Percentiles rank a stretch among this genome's conserved stretches.
phyloP scores from a whole-genome alignment of 2,329 filamentous ascomycete genomes.

The Raffaelea ambrosiae region DNA sequence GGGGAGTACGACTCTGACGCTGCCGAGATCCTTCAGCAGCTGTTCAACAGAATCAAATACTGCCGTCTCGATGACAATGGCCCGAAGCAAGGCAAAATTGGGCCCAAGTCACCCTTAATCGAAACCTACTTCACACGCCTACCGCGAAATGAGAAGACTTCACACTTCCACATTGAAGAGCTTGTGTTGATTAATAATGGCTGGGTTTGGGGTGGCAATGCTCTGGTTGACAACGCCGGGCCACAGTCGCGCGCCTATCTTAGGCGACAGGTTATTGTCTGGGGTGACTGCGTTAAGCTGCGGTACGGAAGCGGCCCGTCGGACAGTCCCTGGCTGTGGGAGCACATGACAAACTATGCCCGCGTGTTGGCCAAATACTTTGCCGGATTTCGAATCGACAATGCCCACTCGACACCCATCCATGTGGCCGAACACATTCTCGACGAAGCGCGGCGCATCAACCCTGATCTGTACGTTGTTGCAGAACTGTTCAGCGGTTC shows the following conservation, averaged over 20 bases:
- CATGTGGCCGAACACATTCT: conserved; percentile 92
- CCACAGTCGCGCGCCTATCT: conserved; percentile 86
- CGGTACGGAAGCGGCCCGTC: conserved; percentile 73
- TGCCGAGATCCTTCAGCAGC: conserved; percentile 75
- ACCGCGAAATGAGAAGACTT: conserved; percentile 67
- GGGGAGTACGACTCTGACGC: conserved; percentile 83
- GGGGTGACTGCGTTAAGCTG: conserved; percentile 97
- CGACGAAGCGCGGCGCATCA: conserved; percentile 81
- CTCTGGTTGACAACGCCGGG: conserved; percentile 87
- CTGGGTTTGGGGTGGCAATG: conserved; percentile 98
- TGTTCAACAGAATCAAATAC: conserved; percentile 94
- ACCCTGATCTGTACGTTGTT: conserved; percentile 83
- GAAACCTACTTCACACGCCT: conserved; percentile 93
- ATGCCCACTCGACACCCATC: conserved; percentile 92
- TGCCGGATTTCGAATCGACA: conserved; percentile 91
- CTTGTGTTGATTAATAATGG: conserved; percentile 89
- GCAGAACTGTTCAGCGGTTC: conserved; percentile 94
- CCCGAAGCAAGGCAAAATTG: conserved; percentile 75
- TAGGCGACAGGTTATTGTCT: conserved; percentile 92
- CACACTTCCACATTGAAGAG: conserved; percentile 62
- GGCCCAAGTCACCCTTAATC: conserved; percentile 68
- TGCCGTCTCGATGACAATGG: conserved; percentile 86
- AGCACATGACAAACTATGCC: conserved; percentile 91
- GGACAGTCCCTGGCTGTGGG: conserved; percentile 91
- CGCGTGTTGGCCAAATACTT: conserved; percentile 91